Conservation (phyloP, 352 stramenopile genomes). For the Phytophthora vignae region DNA sequence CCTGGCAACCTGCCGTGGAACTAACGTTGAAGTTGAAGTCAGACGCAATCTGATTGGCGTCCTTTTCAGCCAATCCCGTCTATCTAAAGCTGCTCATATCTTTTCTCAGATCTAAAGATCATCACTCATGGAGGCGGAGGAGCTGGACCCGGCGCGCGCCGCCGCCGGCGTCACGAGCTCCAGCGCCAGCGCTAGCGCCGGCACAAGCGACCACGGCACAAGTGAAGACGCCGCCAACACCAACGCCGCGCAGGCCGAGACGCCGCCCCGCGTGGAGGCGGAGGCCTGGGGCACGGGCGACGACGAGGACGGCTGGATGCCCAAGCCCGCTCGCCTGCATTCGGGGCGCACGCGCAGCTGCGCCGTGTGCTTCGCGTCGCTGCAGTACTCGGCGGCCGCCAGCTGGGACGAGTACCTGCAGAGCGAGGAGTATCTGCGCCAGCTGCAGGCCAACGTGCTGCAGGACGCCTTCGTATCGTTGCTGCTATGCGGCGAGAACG, state of each 20-base stretch:
- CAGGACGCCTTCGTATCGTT: constrained; percentile 83
- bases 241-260: constrained; percentile 10
- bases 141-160: constrained; percentile 1
- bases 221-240: background rate
- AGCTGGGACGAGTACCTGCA: constrained; percentile 89
- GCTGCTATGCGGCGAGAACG: constrained; percentile 80
- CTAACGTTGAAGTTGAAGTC: background rate
- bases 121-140: constrained; percentile 28
- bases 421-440: constrained; percentile 77
- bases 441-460: constrained; percentile 78
- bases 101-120: constrained; percentile 6
- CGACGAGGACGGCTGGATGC: constrained; percentile 87
- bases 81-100: background rate
- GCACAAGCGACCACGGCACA: background rate
- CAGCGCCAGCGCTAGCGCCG: constrained; percentile 10
- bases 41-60: background rate
- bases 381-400: constrained; percentile 72
- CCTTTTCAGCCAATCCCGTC: constrained; percentile 24
- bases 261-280: constrained; percentile 2
- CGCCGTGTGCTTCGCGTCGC: constrained; percentile 72
- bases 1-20: too few relatives aligned
- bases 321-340: constrained; percentile 80
- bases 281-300: constrained; percentile 30
- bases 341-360: constrained; percentile 83
- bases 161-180: constrained; percentile 5